Percentiles rank a stretch among this genome's conserved stretches.
Conservation (phyloP, 345 rosid species). For the Nephelium lappaceum region DNA sequence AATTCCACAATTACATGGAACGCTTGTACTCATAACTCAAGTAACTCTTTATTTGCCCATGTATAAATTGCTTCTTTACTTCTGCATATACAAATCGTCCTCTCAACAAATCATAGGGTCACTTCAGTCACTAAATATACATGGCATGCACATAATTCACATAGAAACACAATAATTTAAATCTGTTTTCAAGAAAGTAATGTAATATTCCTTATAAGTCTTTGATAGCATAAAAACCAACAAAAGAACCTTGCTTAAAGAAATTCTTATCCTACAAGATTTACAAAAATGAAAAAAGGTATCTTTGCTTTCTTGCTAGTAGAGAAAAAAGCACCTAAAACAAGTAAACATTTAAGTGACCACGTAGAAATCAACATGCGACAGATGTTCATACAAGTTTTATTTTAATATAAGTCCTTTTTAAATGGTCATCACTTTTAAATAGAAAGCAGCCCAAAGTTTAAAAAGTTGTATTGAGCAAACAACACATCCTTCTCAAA, state of each 20-base stretch:
- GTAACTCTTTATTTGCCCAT: neutral
- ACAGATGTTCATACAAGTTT: neutral
- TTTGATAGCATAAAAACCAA: neutral
- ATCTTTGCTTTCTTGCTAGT: neutral
- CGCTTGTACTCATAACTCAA: neutral
- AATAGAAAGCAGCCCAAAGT: neutral
- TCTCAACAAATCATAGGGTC: neutral
- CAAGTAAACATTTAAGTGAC: neutral
- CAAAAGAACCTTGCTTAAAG: neutral
- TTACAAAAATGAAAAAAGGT: neutral
- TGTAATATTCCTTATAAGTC: neutral
- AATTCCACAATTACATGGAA: neutral
- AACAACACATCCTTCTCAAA: neutral
- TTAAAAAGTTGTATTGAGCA: neutral
- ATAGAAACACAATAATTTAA: neutral
- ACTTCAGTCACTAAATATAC: neutral
- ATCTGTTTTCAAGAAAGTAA: neutral
- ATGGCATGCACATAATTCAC: neutral
- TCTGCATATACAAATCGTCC: neutral
- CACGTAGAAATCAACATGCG: neutral
- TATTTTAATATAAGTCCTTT: neutral
- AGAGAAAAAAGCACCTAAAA: no score
- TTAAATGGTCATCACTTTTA: no score
- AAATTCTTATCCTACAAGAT: neutral
- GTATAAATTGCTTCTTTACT: neutral